Percentiles rank a stretch among this genome's conserved stretches.
phyloP scores from a whole-genome alignment of 2,329 filamentous ascomycete species.

The Nemania sp. region DNA sequence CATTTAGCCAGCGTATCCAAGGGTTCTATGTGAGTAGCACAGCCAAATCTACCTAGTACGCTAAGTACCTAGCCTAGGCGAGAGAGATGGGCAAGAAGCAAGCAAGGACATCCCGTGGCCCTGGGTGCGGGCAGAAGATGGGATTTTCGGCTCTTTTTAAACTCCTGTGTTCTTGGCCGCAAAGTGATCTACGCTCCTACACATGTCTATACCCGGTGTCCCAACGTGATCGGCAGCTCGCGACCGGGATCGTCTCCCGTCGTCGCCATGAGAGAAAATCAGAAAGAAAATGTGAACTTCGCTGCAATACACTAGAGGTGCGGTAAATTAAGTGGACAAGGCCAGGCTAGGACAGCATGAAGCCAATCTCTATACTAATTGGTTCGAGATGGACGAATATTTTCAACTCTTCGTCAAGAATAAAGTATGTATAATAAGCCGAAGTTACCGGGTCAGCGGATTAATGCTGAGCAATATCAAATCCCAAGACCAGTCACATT shows the following conservation, averaged over 20 bases:
- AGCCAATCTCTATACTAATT: background rate
- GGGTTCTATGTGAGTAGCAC: too few relatives aligned
- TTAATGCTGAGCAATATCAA: conserved; percentile 4
- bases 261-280: background rate
- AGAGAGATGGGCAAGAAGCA: background rate
- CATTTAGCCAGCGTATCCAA: conserved; percentile 36
- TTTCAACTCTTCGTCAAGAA: too few relatives aligned
- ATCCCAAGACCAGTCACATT: too few relatives aligned
- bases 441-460: conserved; percentile 11
- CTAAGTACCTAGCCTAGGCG: conserved; percentile 19
- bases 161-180: too few relatives aligned
- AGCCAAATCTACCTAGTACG: too few relatives aligned
- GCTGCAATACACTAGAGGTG: background rate
- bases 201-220: background rate
- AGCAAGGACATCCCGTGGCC: conserved; percentile 4
- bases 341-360: background rate
- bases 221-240: background rate
- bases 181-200: too few relatives aligned
- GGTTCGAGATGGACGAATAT: too few relatives aligned
- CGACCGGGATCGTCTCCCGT: conserved; percentile 1
- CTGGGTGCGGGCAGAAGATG: conserved; percentile 16
- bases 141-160: background rate
- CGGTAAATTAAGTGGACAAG: background rate
- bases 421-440: too few relatives aligned
- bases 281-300: background rate